Conservation (phyloP, 129 eudicot species). For the Heracleum sosnowskyi region DNA sequence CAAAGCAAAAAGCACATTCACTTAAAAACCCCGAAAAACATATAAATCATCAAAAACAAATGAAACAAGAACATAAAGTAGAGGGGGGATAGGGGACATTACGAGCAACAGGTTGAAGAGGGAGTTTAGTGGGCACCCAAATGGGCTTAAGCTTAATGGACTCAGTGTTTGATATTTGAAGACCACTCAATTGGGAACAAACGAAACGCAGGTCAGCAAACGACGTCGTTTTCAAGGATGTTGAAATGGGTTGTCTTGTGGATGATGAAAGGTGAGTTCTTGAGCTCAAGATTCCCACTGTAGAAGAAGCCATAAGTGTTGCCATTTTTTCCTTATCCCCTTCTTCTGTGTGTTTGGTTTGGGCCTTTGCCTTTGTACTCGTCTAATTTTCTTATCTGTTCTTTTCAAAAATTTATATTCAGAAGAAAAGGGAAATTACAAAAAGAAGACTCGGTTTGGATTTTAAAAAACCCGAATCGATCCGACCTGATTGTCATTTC, state of each 20-base stretch:
- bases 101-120: constrained; percentile 78
- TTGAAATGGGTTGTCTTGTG: background rate
- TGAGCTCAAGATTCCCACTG: constrained; percentile 5
- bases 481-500: too few species aligned
- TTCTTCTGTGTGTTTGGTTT: background rate
- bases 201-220: constrained; percentile 44
- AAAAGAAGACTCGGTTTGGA: too few species aligned
- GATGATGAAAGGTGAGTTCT: constrained; percentile 16
- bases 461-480: too few species aligned
- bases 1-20: background rate
- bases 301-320: constrained; percentile 3
- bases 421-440: too few species aligned
- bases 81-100: constrained; percentile 14
- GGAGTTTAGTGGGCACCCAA: constrained; percentile 41
- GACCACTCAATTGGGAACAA: constrained; percentile 67
- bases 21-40: background rate
- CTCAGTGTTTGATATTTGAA: constrained; percentile 37
- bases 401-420: too few species aligned
- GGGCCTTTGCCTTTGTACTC: background rate
- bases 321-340: background rate
- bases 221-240: constrained; percentile 17
- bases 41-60: background rate
- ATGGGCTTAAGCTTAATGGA: constrained; percentile 22
- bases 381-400: background rate
- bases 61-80: background rate